These are phyloP conservation scores for Blakeslea trispora DNA, from an alignment of 371 early-diverging fungal species.

Conservation along the genomic window DNA sequence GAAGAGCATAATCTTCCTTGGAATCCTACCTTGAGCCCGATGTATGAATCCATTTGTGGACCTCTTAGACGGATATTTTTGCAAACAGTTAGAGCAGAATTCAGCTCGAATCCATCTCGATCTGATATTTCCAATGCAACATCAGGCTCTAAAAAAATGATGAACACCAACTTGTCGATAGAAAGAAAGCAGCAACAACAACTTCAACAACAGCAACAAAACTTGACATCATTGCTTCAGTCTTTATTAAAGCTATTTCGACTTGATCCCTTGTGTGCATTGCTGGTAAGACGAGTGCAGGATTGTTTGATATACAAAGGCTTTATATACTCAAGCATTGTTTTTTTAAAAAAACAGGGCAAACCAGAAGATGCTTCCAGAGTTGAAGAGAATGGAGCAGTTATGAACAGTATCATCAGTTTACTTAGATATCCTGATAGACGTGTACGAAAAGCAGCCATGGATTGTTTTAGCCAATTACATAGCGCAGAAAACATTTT, in stretches of 20 bases:
- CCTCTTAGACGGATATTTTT: constrained; percentile 69
- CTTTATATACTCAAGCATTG: no score
- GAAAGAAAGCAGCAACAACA: background rate
- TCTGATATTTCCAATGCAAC: constrained; percentile 23
- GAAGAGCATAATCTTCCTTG: constrained; percentile 69
- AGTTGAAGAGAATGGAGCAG: constrained; percentile 57
- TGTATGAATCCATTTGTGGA: constrained; percentile 65
- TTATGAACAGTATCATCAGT: constrained; percentile 57
- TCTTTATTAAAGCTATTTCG: constrained; percentile 29
- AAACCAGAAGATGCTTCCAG: constrained; percentile 19
- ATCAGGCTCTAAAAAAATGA: constrained; percentile 12
- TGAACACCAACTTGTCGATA: background rate
- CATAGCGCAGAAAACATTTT: constrained; percentile 52
- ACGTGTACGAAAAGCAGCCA: constrained; percentile 61
- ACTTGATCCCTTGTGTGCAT: constrained; percentile 27
- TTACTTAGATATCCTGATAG: constrained; percentile 59
- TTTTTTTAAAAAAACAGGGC: background rate
- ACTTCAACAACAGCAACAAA: constrained; percentile 4
- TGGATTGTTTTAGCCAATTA: constrained; percentile 64
- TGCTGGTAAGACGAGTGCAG: constrained; percentile 17
- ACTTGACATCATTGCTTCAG: constrained; percentile 18
- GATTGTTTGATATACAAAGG: no score
- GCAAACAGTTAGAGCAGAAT: constrained; percentile 23
- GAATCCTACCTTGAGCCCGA: constrained; percentile 65
- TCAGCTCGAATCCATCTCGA: constrained; percentile 8